Evolutionary conservation across 2,329 filamentous ascomycete genomes (phyloP), one percentile per base, ranked within the genome.

Genomic region (Botrytis deweyae): DNA sequence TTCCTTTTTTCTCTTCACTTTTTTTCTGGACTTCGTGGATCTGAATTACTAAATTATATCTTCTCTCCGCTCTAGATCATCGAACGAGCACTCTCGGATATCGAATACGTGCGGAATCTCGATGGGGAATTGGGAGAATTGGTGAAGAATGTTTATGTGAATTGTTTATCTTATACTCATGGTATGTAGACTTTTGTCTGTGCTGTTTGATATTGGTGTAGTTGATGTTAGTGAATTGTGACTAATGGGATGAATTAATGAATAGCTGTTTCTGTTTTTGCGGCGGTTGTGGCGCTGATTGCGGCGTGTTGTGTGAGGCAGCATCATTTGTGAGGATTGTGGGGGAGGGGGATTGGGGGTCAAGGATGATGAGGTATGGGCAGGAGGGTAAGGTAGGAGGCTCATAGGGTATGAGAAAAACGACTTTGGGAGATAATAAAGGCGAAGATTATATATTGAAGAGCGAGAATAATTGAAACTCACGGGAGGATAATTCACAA

Each of bases 161-260:
- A 73, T 36, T 78, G 77, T 69, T 72, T 79, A 14, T 71, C 74
- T 14, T 77, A 77, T 73, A 78, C 73, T 52, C 77, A 79, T 73
- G 75, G 75, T 78, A 73, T 52, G 72, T 73, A 1, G 22, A 22
- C 20, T 65, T 29, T 66, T 22, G 20, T 33, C n/a, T 14, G 12
- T 36, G n/a, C 20, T 7, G 16, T 68, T 22, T 38, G 49, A 16
- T 16, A 0, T 52, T 52, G 1, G 25, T 6, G 12, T 14, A 14
- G 12, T 22, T 36, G 49, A 14, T 52, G 1, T 52, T 52, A 6
- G 25, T n/a, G 4, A 5, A 14, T n/a, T n/a, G 49, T n/a, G 25
- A n/a, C 49, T 55, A n/a, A 55, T 55, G 49, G 2, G 46, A 25
- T 25, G 8, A 10, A 7, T 55, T 0, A 29, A 44, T 67, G 7